Evolutionary conservation across 2,329 filamentous ascomycete genomes (phyloP).

Genomic region (Ophiostoma quercus): DNA sequence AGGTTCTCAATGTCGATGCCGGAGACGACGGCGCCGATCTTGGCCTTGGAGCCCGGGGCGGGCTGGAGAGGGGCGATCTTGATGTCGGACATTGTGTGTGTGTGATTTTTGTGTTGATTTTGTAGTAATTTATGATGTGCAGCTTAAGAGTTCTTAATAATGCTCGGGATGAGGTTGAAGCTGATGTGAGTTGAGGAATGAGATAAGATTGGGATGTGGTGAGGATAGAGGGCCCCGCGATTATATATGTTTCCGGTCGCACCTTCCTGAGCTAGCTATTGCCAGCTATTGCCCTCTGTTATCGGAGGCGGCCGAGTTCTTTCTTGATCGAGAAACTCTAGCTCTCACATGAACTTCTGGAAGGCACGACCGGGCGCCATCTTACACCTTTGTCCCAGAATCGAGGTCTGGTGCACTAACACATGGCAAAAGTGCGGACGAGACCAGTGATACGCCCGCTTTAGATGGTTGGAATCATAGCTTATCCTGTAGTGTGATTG

Average conservation of each 20-base stretch:
- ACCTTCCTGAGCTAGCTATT: background rate
- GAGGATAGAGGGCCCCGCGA: background rate
- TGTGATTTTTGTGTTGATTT: background rate
- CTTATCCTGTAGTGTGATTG: constrained; percentile 6
- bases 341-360: constrained; percentile 1
- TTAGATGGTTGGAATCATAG: background rate
- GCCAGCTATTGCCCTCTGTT: background rate
- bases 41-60: constrained; percentile 33
- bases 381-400: background rate
- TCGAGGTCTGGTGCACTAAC: background rate
- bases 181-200: background rate
- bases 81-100: constrained; percentile 28
- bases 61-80: constrained; percentile 23
- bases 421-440: background rate
- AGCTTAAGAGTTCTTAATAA: too few relatives aligned
- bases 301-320: constrained; percentile 22
- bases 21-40: constrained; percentile 57
- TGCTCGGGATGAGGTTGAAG: background rate
- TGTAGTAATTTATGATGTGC: background rate
- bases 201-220: background rate
- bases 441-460: background rate
- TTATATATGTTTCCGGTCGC: background rate
- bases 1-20: constrained; percentile 58
- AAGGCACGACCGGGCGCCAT: background rate
- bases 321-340: background rate